Conservation (phyloP, 202 grass and related monocot genomes). For the Miscanthus sacchariflorus region DNA sequence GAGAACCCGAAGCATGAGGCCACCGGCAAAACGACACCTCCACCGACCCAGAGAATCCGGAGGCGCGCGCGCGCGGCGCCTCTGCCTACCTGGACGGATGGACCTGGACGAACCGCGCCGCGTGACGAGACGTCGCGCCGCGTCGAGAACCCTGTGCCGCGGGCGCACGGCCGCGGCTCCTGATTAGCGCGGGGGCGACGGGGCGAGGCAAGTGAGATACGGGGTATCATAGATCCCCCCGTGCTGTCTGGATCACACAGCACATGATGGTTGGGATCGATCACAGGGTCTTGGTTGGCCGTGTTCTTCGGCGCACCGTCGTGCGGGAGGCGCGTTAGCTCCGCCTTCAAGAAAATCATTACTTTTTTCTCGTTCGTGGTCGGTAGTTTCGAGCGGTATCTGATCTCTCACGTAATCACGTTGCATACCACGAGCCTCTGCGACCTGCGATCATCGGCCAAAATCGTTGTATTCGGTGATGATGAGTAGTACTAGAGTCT, state of each 20-base stretch:
- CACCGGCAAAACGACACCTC: not conserved
- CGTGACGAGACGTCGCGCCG: slow-evolving; percentile 7
- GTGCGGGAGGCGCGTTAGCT: not conserved
- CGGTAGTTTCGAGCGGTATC: not conserved
- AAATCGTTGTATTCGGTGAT: not conserved
- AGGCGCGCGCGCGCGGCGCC: not conserved
- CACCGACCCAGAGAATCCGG: not conserved
- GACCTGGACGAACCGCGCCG: not conserved
- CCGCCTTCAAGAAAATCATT: not conserved
- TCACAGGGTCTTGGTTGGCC: not conserved
- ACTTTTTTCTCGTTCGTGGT: not conserved
- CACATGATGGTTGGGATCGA: not conserved
- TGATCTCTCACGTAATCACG: not conserved
- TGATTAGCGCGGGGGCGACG: not conserved
- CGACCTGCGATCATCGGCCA: not conserved
- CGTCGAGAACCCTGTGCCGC: slow-evolving; percentile 16
- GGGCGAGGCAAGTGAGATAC: not conserved
- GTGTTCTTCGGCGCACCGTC: slow-evolving; percentile 38
- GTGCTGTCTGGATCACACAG: not conserved
- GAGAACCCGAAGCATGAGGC: not conserved
- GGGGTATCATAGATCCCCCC: no score
- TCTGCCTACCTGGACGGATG: not conserved
- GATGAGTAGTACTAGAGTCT: not conserved
- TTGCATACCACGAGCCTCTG: not conserved
- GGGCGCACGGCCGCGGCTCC: not conserved